phyloP scores from a whole-genome alignment of 805 yeast species.

The Starmerella tilneyi region DNA sequence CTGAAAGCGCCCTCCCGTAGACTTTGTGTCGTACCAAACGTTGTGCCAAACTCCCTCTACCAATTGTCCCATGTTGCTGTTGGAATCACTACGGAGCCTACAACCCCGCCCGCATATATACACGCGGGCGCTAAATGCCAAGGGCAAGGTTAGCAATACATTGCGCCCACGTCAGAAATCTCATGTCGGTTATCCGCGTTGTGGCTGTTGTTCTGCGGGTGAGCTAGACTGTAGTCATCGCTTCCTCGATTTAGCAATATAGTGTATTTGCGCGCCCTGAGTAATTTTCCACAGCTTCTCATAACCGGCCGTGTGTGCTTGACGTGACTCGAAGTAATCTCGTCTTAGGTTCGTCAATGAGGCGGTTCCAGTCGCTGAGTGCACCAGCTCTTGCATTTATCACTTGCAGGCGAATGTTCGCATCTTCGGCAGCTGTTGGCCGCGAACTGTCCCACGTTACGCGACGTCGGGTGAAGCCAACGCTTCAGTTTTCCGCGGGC shows the following conservation, averaged over 20 bases:
- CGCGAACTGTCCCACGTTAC: conserved; percentile 28
- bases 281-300: neutral
- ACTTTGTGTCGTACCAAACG: conserved; percentile 27
- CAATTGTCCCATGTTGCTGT: conserved; percentile 23
- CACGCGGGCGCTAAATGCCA: neutral
- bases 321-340: neutral
- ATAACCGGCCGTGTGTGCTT: neutral
- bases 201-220: neutral
- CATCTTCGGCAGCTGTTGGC: conserved; percentile 13
- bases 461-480: conserved; percentile 25
- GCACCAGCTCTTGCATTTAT: neutral
- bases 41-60: conserved; percentile 27
- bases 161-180: neutral
- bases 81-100: neutral
- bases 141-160: neutral
- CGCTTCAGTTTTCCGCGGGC: conserved; percentile 38
- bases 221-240: neutral
- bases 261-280: too few relatives aligned
- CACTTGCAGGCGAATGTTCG: conserved; percentile 12
- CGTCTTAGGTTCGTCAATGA: neutral
- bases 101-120: neutral
- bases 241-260: too few relatives aligned
- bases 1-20: conserved; percentile 26
- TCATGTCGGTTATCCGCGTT: neutral
- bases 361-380: neutral